Conservation (phyloP, 2,329 filamentous ascomycete genomes). For the Chaetomium sp. region DNA sequence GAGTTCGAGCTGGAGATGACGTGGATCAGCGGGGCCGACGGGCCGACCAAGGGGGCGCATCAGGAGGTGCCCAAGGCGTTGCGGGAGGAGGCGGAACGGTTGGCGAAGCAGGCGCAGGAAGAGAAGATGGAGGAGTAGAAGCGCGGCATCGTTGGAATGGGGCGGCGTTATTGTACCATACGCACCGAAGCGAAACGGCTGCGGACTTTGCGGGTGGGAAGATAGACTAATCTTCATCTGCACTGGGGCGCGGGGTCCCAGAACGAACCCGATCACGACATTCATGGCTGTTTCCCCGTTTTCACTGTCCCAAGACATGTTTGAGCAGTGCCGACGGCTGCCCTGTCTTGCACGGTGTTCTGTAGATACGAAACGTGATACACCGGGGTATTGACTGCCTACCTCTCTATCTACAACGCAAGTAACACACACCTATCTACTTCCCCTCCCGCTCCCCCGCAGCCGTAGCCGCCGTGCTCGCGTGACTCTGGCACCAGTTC, state of each 20-base stretch:
- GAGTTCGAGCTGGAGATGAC: conserved; percentile 99
- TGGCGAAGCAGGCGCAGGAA: conserved; percentile 80
- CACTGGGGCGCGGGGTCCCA: conserved; percentile 11
- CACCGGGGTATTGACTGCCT: not conserved
- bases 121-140: conserved; percentile 89
- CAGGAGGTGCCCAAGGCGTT: conserved; percentile 91
- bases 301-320: not conserved
- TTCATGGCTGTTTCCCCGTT: not conserved
- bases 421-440: conserved; percentile 5
- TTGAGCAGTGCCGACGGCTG: not conserved
- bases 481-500: conserved; percentile 60
- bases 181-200: conserved; percentile 16
- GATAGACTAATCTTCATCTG: conserved; percentile 32
- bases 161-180: conserved; percentile 29
- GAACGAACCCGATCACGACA: conserved; percentile 6
- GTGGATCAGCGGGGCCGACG: conserved; percentile 85
- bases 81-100: conserved; percentile 85
- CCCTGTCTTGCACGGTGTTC: not conserved
- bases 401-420: conserved; percentile 5
- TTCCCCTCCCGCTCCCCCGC: conserved; percentile 18
- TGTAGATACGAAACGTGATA: not conserved
- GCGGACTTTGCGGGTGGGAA: conserved; percentile 22
- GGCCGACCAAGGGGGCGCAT: conserved; percentile 90
- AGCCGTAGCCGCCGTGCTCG: conserved; percentile 23
- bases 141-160: not conserved